phyloP scores from a whole-genome alignment of 169 alveolate genomes.

The Cryptosporidium parvum region DNA sequence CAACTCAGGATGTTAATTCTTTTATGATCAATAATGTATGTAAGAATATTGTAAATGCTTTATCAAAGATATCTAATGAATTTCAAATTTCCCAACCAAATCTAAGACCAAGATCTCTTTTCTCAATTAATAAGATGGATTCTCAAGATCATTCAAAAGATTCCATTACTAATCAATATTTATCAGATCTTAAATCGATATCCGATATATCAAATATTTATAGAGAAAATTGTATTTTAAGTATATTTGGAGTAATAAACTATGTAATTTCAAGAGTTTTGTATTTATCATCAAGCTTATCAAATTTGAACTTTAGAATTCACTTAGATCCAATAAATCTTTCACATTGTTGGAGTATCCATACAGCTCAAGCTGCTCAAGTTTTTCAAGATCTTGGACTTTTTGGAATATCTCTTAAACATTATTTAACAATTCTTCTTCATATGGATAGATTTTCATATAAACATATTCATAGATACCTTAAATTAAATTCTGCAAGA shows the following conservation, averaged over 20 bases:
- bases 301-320: neutral
- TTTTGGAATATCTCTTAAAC: slow-evolving; percentile 23
- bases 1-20: neutral
- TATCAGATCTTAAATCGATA: neutral
- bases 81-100: slow-evolving; percentile 8
- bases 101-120: slow-evolving; percentile 43
- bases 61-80: slow-evolving; percentile 31
- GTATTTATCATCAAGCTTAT: neutral
- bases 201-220: neutral
- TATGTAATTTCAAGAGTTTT: slow-evolving; percentile 25
- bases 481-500: slow-evolving; percentile 65
- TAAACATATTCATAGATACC: slow-evolving; percentile 22
- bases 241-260: slow-evolving; percentile 44
- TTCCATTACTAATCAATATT: neutral
- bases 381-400: slow-evolving; percentile 42
- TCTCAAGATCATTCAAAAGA: neutral
- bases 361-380: slow-evolving; percentile 55
- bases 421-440: neutral
- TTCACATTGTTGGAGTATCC: slow-evolving; percentile 19
- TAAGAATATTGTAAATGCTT: slow-evolving; percentile 1
- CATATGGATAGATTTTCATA: slow-evolving; percentile 15
- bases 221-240: neutral
- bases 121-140: slow-evolving; percentile 22
- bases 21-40: neutral
- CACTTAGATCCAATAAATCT: neutral